Evolutionary conservation across 495 filamentous ascomycete genomes (phyloP), one percentile per base, ranked within the genome.

Genomic region (Tuber calosporum): DNA sequence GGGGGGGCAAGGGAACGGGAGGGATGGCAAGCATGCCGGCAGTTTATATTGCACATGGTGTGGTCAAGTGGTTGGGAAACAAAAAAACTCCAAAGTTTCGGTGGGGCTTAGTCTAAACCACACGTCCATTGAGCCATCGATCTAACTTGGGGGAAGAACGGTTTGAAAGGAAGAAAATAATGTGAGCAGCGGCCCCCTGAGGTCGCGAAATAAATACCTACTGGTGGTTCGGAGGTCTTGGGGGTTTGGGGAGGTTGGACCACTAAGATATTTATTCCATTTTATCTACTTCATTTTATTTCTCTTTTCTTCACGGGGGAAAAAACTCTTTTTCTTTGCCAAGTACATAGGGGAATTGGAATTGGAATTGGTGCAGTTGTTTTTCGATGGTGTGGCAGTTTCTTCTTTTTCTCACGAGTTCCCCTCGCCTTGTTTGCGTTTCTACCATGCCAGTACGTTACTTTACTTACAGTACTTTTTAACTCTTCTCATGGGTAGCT

Each of bases 51-150:
- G 26, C 26, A 13, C 11, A 13, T 62, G 26, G 26, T 62, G 26
- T 30, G 53, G n/a, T 53, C 22, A 34, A 30, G 26, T 17, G 26
- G 26, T 62, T 62, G 26, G 26, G 26, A 17, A 34, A 62, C n/a
- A n/a, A 17, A 58, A 34, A 62, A n/a, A 8, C 53, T 34, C 53
- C 26, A 19, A 34, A 62, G 26, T 62, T 62, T 62, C 26, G 53
- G 53, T 62, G 53, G 53, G 53, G 53, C 53, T 62, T 62, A 62
- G 26, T 62, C 53, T 13, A 53, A 53, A 53, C 48, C 53, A 62
- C 13, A n/a, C 53, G 53, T 62, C 53, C 53, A 62, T 15, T 62
- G 26, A 62, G 53, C 53, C 53, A 62, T 34, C 53, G 53, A 62
- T 62, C 26, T 34, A 62, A 62, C 53, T 62, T 30, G 22, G 22